Percentiles rank a stretch among this genome's conserved stretches.
Evolutionary conservation across 2,329 filamentous ascomycete species (phyloP).

Genomic region (Diaporthe ampelina): DNA sequence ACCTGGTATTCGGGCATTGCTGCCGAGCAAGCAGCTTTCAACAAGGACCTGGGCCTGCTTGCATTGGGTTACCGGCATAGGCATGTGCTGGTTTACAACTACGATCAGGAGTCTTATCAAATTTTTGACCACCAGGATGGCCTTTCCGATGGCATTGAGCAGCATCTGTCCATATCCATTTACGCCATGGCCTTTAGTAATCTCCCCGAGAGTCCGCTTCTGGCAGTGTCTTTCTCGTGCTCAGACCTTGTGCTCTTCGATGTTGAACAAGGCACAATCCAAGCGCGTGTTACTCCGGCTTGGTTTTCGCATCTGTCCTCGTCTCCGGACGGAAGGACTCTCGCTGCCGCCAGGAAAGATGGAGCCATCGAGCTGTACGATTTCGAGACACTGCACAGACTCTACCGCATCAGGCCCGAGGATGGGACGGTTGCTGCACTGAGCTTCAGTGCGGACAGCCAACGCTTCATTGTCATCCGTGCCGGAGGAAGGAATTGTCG

Average conservation of each 20-base stretch:
- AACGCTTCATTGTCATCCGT: too few species aligned
- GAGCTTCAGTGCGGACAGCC: too few species aligned
- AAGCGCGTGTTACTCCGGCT: neutral
- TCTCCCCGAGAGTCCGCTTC: neutral
- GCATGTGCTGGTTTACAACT: neutral
- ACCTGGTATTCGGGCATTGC: neutral
- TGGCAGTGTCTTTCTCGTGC: neutral
- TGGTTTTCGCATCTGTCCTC: neutral
- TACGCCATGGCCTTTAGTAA: slow-evolving; percentile 8
- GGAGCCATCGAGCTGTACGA: neutral
- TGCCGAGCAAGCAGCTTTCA: neutral
- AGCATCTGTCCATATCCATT: neutral
- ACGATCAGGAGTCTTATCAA: neutral
- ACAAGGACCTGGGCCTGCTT: neutral
- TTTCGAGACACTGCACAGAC: too few species aligned
- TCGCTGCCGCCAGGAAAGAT: neutral
- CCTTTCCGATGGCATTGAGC: neutral
- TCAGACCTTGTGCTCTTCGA: neutral
- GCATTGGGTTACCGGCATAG: neutral
- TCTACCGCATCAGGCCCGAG: too few species aligned
- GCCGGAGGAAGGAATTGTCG: too few species aligned
- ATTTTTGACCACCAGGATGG: slow-evolving; percentile 4
- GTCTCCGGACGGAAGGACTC: neutral
- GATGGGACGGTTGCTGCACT: too few species aligned
- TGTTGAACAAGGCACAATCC: neutral